A percentile compares a stretch with the other conserved stretches of the same genome.
phyloP scores from a whole-genome alignment of 495 filamentous ascomycete species.

The Lepraria neglecta region DNA sequence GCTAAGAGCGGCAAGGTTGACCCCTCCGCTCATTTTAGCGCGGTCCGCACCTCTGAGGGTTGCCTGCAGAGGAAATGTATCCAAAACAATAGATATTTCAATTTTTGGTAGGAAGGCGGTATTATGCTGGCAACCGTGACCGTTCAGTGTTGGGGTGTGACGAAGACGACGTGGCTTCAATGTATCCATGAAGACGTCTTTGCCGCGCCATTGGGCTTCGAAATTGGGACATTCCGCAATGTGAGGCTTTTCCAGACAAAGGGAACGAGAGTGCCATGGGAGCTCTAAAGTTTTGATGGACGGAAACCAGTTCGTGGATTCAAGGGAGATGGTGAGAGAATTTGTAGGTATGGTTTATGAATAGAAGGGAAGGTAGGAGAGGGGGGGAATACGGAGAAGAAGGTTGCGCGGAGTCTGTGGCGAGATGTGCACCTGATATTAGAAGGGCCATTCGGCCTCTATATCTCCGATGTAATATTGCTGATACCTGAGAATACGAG shows the following conservation, averaged over 20 bases:
- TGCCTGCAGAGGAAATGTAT: conserved; percentile 6
- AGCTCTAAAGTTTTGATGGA: neutral
- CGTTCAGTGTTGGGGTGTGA: neutral
- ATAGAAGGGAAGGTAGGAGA: neutral
- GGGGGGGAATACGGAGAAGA: neutral
- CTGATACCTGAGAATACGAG: neutral
- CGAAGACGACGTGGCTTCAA: conserved; percentile 3
- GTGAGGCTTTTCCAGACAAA: neutral
- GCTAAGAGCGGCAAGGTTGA: conserved; percentile 2
- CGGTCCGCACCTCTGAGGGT: neutral
- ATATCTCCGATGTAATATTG: conserved; percentile 5
- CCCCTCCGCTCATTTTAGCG: conserved; percentile 8
- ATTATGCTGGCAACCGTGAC: neutral
- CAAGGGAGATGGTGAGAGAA: neutral
- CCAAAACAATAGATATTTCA: neutral
- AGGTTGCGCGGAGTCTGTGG: conserved; percentile 1
- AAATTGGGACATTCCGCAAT: neutral
- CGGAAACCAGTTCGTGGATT: neutral
- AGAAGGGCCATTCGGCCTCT: neutral
- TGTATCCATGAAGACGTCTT: neutral
- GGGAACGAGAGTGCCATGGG: neutral
- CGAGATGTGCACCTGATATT: neutral
- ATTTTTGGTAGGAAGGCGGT: neutral
- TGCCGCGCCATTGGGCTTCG: conserved; percentile 12
- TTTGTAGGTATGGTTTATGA: neutral